Percentiles rank a stretch among this genome's conserved stretches.
These are phyloP conservation scores for Neobulgaria alba DNA, from an alignment of 2,329 filamentous ascomycete genomes.

Conservation along the genomic window DNA sequence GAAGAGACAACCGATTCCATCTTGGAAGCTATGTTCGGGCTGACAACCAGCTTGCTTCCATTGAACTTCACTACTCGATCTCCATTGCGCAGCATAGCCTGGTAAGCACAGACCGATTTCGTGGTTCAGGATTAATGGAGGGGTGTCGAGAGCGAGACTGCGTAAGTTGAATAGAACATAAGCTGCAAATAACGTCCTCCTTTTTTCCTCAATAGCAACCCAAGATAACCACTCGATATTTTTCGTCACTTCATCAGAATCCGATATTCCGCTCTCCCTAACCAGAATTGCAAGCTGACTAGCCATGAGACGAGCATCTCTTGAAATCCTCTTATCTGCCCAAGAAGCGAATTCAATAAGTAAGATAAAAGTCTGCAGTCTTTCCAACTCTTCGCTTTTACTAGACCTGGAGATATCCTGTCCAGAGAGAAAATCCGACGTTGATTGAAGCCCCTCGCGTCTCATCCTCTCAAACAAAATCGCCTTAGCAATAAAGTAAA, in stretches of 20 bases:
- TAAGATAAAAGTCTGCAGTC: constrained; percentile 53
- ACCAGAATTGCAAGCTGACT: constrained; percentile 45
- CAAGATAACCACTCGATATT: constrained; percentile 50
- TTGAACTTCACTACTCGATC: constrained; percentile 46
- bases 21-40: constrained; percentile 37
- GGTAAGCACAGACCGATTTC: constrained; percentile 49
- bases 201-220: constrained; percentile 47
- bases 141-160: constrained; percentile 53
- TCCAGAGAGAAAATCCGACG: background rate
- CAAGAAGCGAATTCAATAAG: constrained; percentile 51
- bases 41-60: constrained; percentile 32
- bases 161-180: constrained; percentile 57
- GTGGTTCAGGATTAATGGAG: constrained; percentile 48
- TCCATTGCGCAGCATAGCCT: constrained; percentile 47
- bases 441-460: constrained; percentile 45
- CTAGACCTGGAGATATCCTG: background rate
- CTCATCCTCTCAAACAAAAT: constrained; percentile 51
- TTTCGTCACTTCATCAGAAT: constrained; percentile 35
- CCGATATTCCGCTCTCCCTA: constrained; percentile 44
- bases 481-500: constrained; percentile 54
- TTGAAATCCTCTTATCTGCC: constrained; percentile 42
- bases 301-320: constrained; percentile 47
- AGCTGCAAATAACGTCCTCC: constrained; percentile 50
- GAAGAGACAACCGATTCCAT: constrained; percentile 47
- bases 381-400: constrained; percentile 1